A percentile compares a stretch with the other conserved stretches of the same genome.
These are phyloP conservation scores for Aspergillus puulaauensis DNA, from an alignment of 2,329 filamentous ascomycete species.

Conservation along the genomic window DNA sequence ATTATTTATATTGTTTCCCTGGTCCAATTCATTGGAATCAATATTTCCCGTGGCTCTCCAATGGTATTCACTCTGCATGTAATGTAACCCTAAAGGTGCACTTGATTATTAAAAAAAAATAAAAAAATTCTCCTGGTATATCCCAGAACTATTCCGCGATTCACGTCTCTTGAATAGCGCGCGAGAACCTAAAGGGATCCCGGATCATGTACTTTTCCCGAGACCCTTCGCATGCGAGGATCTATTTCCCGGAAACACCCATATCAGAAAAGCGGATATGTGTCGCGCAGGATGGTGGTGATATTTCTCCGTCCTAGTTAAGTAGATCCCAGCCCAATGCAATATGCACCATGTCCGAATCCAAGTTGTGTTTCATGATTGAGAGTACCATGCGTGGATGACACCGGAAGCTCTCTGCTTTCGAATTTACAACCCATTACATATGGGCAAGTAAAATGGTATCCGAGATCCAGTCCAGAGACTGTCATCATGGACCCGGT, in stretches of 20 bases:
- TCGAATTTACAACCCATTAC: neutral
- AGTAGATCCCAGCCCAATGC: neutral
- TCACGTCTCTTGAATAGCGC: too few relatives aligned
- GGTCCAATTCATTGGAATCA: neutral
- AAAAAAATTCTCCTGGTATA: too few relatives aligned
- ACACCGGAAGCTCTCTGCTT: neutral
- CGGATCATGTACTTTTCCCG: too few relatives aligned
- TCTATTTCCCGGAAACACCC: too few relatives aligned
- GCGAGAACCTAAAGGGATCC: too few relatives aligned
- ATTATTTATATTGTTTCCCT: neutral
- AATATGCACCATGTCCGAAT: neutral
- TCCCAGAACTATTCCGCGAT: too few relatives aligned
- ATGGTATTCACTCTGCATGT: neutral
- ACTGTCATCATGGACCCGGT: slow-evolving; percentile 28
- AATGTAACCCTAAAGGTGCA: too few relatives aligned
- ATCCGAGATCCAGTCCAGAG: neutral
- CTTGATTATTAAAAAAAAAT: too few relatives aligned
- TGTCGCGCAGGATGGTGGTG: neutral
- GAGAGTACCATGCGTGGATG: neutral
- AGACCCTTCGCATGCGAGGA: too few relatives aligned
- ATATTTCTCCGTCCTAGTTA: neutral
- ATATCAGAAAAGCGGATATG: too few relatives aligned
- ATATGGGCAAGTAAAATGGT: neutral
- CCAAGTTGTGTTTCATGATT: neutral
- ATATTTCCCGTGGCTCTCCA: neutral